Conservation (phyloP, 306 rosid species). For the Cicer cuneatum region DNA sequence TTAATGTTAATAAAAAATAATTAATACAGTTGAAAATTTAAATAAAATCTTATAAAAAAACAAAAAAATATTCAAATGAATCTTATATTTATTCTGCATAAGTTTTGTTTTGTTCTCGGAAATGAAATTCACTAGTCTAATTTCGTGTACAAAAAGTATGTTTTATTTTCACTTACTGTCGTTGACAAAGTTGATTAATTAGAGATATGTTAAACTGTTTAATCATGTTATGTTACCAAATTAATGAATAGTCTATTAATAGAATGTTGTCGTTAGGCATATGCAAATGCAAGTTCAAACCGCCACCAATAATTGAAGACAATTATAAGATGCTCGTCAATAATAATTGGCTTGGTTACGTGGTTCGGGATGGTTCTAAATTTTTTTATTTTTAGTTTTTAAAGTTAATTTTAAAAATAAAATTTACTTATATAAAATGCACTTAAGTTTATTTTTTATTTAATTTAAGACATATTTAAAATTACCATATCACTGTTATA, state of each 20-base stretch:
- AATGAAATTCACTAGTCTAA: slow-evolving; percentile 33
- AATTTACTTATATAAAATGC: no score
- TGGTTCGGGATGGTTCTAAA: background rate
- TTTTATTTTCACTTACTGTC: slow-evolving; percentile 17
- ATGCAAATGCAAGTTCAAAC: slow-evolving; percentile 22
- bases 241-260: slow-evolving; percentile 37
- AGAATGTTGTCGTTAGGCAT: slow-evolving; percentile 39
- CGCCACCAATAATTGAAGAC: slow-evolving; percentile 48
- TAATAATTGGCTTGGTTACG: slow-evolving; percentile 34
- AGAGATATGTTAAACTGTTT: slow-evolving; percentile 1
- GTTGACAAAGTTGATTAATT: background rate
- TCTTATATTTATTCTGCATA: no score
- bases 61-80: no score
- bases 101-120: no score
- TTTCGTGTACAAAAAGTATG: background rate
- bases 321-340: slow-evolving; percentile 35
- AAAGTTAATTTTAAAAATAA: no score
- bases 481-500: no score
- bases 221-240: slow-evolving; percentile 50
- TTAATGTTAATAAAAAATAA: no score
- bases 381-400: no score
- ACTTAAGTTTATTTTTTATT: no score
- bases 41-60: no score
- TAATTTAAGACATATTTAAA: no score
- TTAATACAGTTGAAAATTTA: no score